Evolutionary conservation across 2,329 filamentous ascomycete genomes (phyloP), one percentile per base, ranked within the genome.

Genomic region (Westerdykella aurantiaca): DNA sequence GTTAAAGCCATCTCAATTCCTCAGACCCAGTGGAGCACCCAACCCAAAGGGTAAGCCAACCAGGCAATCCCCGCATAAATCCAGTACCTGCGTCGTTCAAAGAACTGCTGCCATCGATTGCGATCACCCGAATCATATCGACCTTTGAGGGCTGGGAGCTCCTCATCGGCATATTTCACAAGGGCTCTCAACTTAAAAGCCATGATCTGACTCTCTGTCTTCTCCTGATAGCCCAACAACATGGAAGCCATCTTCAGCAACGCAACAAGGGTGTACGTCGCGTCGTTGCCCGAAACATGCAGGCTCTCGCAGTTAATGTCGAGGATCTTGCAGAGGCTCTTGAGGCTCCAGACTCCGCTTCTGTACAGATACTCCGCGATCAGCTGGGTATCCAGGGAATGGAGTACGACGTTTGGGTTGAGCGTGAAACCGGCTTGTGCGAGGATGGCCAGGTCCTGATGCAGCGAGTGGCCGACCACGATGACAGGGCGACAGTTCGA

Each of bases 351-450:
- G 25, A 29, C 25, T 2, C 25, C 25, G 25, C 25, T 12, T 12
- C 25, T 29, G 31, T 41, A 46, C 18, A 49, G 21, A 13, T 47
- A 41, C 33, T 38, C 41, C 34, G 47, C 41, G 37, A 47, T 23
- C 35, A 39, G 40, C 34, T 47, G 47, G 17, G 44, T 49, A 21
- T 49, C 47, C n/a, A 47, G 34, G 23, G 37, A 31, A 14, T 44
- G 44, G 39, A 46, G 13, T 34, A 48, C 21, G 35, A 39, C 35
- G 10, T 39, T 43, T 22, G 23, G 39, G 16, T 39, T 11, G 18
- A 48, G 35, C 14, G 38, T 34, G 34, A 48, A 45, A 31, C 43
- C 43, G 5, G 14, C 31, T 22, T 37, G 44, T 4, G 13, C 6
- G 6, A 48, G 34, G 12, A 43, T 39, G 17, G 11, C 14, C 6